phyloP scores from a whole-genome alignment of 768 basidiomycete species.

The Coprinellus micaceus region DNA sequence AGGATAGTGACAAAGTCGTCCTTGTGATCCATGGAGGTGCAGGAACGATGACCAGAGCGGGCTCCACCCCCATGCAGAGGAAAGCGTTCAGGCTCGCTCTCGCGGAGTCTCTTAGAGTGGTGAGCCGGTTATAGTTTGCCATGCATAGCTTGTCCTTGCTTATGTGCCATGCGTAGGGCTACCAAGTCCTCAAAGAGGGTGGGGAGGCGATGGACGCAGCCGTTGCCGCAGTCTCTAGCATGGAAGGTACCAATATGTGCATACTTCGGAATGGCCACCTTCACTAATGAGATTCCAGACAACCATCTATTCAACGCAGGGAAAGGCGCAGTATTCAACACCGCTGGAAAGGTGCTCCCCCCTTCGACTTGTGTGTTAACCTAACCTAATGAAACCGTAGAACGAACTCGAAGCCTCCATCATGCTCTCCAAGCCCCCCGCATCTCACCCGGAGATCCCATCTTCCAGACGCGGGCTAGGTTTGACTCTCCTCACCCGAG shows the following conservation, averaged over 20 bases:
- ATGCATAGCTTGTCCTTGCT: background rate
- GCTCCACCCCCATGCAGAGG: constrained; percentile 58
- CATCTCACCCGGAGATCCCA: constrained; percentile 57
- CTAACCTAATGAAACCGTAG: constrained; percentile 30
- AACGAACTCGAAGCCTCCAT: constrained; percentile 80
- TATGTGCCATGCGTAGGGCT: constrained; percentile 37
- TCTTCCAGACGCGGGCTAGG: constrained; percentile 58
- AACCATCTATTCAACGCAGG: constrained; percentile 75
- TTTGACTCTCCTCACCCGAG: constrained; percentile 60
- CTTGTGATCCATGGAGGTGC: constrained; percentile 82
- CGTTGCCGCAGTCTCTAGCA: constrained; percentile 63
- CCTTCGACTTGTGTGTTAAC: background rate
- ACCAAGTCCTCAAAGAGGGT: constrained; percentile 57
- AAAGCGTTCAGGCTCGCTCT: constrained; percentile 56
- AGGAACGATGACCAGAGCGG: constrained; percentile 57
- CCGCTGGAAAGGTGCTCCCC: constrained; percentile 63
- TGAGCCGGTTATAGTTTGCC: constrained; percentile 10
- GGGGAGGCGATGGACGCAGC: constrained; percentile 84
- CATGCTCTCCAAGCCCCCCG: constrained; percentile 77
- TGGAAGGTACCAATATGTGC: constrained; percentile 60
- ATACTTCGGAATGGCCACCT: background rate
- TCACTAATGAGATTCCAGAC: constrained; percentile 39
- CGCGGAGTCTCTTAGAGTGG: constrained; percentile 48
- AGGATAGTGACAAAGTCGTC: constrained; percentile 22
- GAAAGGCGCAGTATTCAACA: constrained; percentile 81